Evolutionary conservation across 1,284 basidiomycete genomes (phyloP), one percentile per base, ranked within the genome.

Genomic region (Cryptococcus sp.): DNA sequence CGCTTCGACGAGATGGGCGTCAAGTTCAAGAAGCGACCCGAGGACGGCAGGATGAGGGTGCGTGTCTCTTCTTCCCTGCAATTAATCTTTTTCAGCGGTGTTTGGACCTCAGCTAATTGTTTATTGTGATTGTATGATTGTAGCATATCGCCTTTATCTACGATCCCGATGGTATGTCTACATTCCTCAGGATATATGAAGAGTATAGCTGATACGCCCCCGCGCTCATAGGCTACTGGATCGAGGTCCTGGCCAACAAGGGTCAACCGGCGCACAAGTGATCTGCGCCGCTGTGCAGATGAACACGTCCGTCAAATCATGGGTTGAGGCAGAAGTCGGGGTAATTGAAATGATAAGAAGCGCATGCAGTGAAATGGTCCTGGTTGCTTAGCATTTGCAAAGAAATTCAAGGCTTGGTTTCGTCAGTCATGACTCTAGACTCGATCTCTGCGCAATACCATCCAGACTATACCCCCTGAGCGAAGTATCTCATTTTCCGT

Each of bases 1-100:
- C 85, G 91, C 42, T 91, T 99, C 63, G 91, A 93, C 67, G 80
- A 84, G 60, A 83, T 92, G 19, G 88, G 88, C 6, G 93, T 95
- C 44, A 80, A 82, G 54, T 97, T 95, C 82, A 90, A 94, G 84
- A 97, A 96, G 82, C 85, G 84, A 60, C 87, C 87, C 44, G 86
- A 84, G 5, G 93, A 95, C 56, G 93, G 93, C 6, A 88, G 84
- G 74, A 94, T 96, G 90, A 86, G 80, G 76, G 74, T 88, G 69
- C 89, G 92, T 62, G 76, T 90, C 75, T 75, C 90, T 88, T 41
- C 46, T 66, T 25, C 25, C n/a, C 31, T 42, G 20, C 11, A 25
- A 7, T 35, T n/a, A 8, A 51, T 39, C n/a, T 22, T 39, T 25
- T 15, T 48, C 11, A 58, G 49, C 22, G 38, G 19, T 53, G 39